Base-by-base conservation (phyloP, 257 asterid species). In the Lycium barbarum region DNA sequence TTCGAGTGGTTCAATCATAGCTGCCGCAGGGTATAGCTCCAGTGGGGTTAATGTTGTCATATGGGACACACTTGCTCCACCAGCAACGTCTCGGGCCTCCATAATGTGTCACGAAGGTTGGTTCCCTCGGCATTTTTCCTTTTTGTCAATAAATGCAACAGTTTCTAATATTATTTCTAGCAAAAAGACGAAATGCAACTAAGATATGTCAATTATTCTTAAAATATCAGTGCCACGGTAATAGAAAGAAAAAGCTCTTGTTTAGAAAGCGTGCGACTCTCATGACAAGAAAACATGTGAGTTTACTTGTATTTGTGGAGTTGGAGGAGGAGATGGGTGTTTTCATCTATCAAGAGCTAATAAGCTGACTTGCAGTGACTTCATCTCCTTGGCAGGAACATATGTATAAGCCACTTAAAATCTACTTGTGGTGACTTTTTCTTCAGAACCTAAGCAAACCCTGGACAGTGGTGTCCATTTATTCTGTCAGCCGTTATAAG, bases 41-140 rank as follows among this genome's bases (percentile, higher is more conserved):
- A 93, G 84, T 85, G 98, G 98, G 15, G 90, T 92, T 79, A 97
- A 97, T 88, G 99, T 97, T 82, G 98, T 95, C 80, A 90, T 97
- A 57, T 97, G 98, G 98, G 99, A 97, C 89, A 97, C 98, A 82
- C 98, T 97, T 83, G 99, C 99, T 85, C 99, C 99, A 61, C 93
- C 94, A 83, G 87, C 96, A 83, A 93, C 98, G 7, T 95, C 98
- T 68, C 97, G 88, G 79, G 99, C 99, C 87, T 93, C 98, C 72
- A 97, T 97, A 84, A 97, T 97, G 98, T 97, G 99, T 88, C 99
- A 97, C 81, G 98, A 97, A 97, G 99, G 99, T 96, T 55, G 87
- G 88, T 84, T 83, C 86, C 88, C 79, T 86, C 10, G 9, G 53
- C 8, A 22, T 53, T 53, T 53, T 53, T 33, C 49, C 65, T 53